A percentile compares a stretch with the other conserved stretches of the same genome.
Conservation (phyloP, 2,329 filamentous ascomycete species). For the Paracoccidioides brasiliensis region DNA sequence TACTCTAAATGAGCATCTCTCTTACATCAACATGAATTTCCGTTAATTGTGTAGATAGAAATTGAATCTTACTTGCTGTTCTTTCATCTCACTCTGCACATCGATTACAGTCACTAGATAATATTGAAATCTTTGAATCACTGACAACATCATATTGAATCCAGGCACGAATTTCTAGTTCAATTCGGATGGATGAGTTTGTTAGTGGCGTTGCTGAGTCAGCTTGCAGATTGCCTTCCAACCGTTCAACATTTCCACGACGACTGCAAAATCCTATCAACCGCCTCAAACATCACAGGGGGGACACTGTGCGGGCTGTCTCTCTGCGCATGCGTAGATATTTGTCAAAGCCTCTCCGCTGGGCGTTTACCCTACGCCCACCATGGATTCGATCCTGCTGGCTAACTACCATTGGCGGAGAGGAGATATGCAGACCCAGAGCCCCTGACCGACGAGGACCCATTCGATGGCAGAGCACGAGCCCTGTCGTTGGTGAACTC, state of each 20-base stretch:
- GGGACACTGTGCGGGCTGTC: not conserved
- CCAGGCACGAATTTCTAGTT: no score
- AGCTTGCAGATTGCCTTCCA: not conserved
- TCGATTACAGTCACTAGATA: no score
- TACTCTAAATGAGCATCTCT: no score
- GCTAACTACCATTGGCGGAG: not conserved
- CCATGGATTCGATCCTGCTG: constrained; percentile 12
- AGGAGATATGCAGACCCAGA: not conserved
- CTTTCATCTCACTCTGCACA: no score
- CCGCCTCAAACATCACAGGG: not conserved
- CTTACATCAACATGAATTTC: no score
- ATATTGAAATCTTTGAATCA: no score
- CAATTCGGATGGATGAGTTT: no score
- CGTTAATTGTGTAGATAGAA: no score
- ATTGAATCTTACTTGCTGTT: no score
- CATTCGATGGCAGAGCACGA: not conserved
- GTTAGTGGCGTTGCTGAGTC: not conserved
- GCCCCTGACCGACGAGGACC: not conserved
- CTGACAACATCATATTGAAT: no score
- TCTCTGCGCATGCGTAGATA: constrained; percentile 22
- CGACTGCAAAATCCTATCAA: not conserved
- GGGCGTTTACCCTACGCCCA: constrained; percentile 17
- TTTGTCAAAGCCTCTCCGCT: constrained; percentile 13
- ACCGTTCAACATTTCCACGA: no score
- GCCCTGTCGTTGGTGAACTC: constrained; percentile 8